A percentile compares a stretch with the other conserved stretches of the same genome.
Conservation (phyloP, 108 stramenopile genomes). For the Chaetoceros tenuissimus region DNA sequence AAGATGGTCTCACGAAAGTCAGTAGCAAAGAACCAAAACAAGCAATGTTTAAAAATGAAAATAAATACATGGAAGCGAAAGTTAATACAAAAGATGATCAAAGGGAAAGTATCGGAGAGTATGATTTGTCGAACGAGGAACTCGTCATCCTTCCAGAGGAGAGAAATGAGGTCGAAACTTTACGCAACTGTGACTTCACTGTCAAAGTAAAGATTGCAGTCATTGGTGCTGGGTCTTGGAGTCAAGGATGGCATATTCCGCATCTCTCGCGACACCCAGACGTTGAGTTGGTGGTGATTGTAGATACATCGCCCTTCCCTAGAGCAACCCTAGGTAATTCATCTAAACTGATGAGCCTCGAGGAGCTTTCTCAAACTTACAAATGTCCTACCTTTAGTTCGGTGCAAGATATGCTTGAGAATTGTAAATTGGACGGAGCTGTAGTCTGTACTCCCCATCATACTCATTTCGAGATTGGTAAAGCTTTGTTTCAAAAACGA, state of each 20-base stretch:
- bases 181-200: too few relatives aligned
- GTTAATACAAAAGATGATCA: too few relatives aligned
- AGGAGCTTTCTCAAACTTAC: conserved; percentile 29
- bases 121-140: too few relatives aligned
- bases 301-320: conserved; percentile 41
- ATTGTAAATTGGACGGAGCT: conserved; percentile 43
- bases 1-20: too few relatives aligned
- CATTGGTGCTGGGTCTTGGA: conserved; percentile 70
- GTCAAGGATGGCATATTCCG: conserved; percentile 71
- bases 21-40: too few relatives aligned
- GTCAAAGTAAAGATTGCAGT: conserved; percentile 55
- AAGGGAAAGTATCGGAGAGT: too few relatives aligned
- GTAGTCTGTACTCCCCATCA: conserved; percentile 59
- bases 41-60: too few relatives aligned
- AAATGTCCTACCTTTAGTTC: conserved; percentile 35
- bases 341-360: conserved; percentile 39
- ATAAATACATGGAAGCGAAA: too few relatives aligned
- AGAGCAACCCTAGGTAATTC: conserved; percentile 37
- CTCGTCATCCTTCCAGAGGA: too few relatives aligned
- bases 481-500: conserved; percentile 22
- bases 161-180: too few relatives aligned
- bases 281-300: conserved; percentile 41
- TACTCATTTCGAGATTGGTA: conserved; percentile 42
- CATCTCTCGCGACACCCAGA: conserved; percentile 34
- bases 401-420: conserved; percentile 28